Base-by-base conservation (phyloP, 805 yeast genomes). In the Pichia scutulata region DNA sequence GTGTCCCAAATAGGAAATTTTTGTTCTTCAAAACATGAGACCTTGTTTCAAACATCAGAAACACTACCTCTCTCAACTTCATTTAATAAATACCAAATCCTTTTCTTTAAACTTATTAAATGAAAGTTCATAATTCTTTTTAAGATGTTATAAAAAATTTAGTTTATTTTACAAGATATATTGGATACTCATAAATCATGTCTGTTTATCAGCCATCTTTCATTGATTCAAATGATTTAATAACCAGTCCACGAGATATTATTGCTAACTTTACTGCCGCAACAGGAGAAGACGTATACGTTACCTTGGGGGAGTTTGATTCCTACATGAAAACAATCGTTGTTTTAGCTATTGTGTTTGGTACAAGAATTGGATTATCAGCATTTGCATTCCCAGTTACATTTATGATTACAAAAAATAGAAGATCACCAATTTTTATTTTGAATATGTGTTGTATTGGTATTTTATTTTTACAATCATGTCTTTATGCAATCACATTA, bases 341-440 rank as follows among this genome's bases (percentile, higher is more conserved):
- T 39, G 68, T 71, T 39, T 64, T 71, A 37, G 73, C 74, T 0
- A 69, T 77, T 21, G 67, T 81, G 41, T 76, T 74, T 59, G 86
- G 87, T 13, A 72, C 76, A 2, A 72, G 84, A 53, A 67, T 82
- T 39, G 88, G 88, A 14, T 72, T 82, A 40, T 74, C 80, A 2
- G 72, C 81, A 6, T 60, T 78, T 47, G 63, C 76, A 13, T 62
- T 72, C 6, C 63, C 76, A 14, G 56, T 74, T 6, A 66, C 82
- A 41, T 71, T 75, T 58, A 62, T 82, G 51, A 66, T 76, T 8
- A 72, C 80, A 2, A 76, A 74, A 49, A 78, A 76, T 52, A 78
- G 74, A 57, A 74, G 66, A 22, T 79, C 90, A 0, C 86, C 89
- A 8, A 77, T 89, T 26, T 92, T 88, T 63, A 63, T 82, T n/a